These are phyloP conservation scores for Harringtonia lauricola DNA, from an alignment of 2,329 filamentous ascomycete genomes.

Conservation along the genomic window DNA sequence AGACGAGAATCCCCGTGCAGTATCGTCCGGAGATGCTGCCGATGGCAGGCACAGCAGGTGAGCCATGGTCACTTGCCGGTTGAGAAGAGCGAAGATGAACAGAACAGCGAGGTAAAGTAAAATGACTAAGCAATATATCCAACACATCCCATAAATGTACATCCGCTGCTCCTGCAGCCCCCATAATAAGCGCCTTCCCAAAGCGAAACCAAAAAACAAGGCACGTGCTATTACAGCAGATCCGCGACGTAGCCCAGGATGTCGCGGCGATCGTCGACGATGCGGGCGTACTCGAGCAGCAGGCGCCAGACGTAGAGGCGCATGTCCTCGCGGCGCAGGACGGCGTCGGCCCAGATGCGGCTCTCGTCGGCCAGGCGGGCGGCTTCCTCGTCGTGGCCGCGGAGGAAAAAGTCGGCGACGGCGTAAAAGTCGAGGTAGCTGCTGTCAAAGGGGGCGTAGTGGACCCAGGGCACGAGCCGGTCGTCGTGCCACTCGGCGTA, in stretches of 20 bases:
- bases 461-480: conserved; percentile 56
- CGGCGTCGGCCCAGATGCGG: conserved; percentile 48
- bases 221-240: too few relatives aligned
- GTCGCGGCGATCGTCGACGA: conserved; percentile 33
- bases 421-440: conserved; percentile 54
- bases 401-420: conserved; percentile 54
- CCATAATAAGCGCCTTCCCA: too few relatives aligned
- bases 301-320: conserved; percentile 52
- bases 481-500: conserved; percentile 67
- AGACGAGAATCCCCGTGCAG: too few relatives aligned
- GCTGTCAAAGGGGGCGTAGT: conserved; percentile 62
- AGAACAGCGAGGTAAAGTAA: too few relatives aligned
- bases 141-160: too few relatives aligned
- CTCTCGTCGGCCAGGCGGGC: conserved; percentile 48
- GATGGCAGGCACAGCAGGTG: too few relatives aligned
- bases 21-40: too few relatives aligned
- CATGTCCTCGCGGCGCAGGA: conserved; percentile 55
- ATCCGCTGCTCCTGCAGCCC: too few relatives aligned
- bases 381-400: conserved; percentile 37
- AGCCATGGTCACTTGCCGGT: too few relatives aligned
- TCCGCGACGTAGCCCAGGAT: conserved; percentile 33
- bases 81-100: too few relatives aligned
- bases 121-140: too few relatives aligned
- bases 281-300: conserved; percentile 43
- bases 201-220: too few relatives aligned